phyloP scores from a whole-genome alignment of 352 stramenopile genomes.

The Blastocystis sp. region DNA sequence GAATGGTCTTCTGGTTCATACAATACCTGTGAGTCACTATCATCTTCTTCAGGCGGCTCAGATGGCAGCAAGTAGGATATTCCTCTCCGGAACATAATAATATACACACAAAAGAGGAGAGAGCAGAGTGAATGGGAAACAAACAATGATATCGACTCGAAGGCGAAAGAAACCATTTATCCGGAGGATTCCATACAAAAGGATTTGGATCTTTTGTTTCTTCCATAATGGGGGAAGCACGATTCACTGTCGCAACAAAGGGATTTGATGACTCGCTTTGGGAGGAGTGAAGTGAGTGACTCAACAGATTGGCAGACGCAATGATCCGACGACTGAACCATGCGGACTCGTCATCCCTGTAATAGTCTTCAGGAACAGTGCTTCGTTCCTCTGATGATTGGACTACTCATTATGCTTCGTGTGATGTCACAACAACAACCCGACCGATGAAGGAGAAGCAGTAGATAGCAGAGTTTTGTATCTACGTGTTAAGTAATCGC shows the following conservation, averaged over 20 bases:
- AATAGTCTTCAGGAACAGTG: background rate
- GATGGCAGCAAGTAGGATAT: slow-evolving; percentile 15
- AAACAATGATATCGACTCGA: background rate
- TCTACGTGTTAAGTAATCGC: too few relatives aligned
- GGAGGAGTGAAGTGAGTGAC: too few relatives aligned
- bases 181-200: background rate
- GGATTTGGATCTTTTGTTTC: too few relatives aligned
- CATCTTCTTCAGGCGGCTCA: background rate
- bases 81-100: slow-evolving; percentile 25
- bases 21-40: background rate
- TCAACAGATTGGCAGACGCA: background rate
- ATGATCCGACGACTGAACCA: background rate
- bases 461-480: background rate
- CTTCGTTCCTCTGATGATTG: background rate
- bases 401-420: background rate
- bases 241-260: too few relatives aligned
- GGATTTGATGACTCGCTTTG: too few relatives aligned
- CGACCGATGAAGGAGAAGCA: background rate
- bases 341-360: background rate
- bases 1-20: background rate
- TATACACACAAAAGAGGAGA: too few relatives aligned
- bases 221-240: too few relatives aligned
- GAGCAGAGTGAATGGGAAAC: background rate
- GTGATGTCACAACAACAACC: background rate
- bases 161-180: background rate